Conservation (phyloP, 2,329 filamentous ascomycete species). For the Sphaerulina populicola region DNA sequence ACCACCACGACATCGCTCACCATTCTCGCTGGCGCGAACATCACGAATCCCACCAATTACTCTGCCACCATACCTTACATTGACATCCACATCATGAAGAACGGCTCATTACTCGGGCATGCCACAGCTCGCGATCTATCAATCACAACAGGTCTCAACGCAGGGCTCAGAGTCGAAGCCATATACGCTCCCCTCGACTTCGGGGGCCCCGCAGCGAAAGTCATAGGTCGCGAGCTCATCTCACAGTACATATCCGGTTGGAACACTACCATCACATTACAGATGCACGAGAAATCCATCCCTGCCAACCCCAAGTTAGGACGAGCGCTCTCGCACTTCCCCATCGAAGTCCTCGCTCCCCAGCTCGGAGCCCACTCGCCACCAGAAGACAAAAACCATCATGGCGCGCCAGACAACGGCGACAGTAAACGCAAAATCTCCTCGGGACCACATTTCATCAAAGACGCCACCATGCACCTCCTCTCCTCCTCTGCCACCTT, state of each 20-base stretch:
- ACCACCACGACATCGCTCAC: slow-evolving; percentile 64
- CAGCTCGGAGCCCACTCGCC: slow-evolving; percentile 52
- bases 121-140: slow-evolving; percentile 57
- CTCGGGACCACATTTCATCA: slow-evolving; percentile 60
- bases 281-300: slow-evolving; percentile 62
- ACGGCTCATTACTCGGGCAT: slow-evolving; percentile 67
- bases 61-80: slow-evolving; percentile 72
- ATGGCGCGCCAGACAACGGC: slow-evolving; percentile 32
- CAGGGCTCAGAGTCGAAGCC: slow-evolving; percentile 57
- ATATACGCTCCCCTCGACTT: slow-evolving; percentile 63
- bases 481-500: slow-evolving; percentile 82
- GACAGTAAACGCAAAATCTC: slow-evolving; percentile 42
- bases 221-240: slow-evolving; percentile 62
- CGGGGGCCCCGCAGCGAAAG: slow-evolving; percentile 53
- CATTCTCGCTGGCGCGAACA: slow-evolving; percentile 64
- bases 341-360: slow-evolving; percentile 64
- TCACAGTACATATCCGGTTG: slow-evolving; percentile 81
- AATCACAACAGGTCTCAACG: slow-evolving; percentile 63
- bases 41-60: slow-evolving; percentile 87
- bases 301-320: slow-evolving; percentile 66
- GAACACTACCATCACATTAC: slow-evolving; percentile 72
- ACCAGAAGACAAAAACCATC: slow-evolving; percentile 21
- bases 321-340: slow-evolving; percentile 61
- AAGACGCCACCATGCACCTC: slow-evolving; percentile 76
- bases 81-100: slow-evolving; percentile 48